Evolutionary conservation across 2,329 filamentous ascomycete genomes (phyloP), one percentile per base, ranked within the genome.

Genomic region (Incumbomyces lentus): DNA sequence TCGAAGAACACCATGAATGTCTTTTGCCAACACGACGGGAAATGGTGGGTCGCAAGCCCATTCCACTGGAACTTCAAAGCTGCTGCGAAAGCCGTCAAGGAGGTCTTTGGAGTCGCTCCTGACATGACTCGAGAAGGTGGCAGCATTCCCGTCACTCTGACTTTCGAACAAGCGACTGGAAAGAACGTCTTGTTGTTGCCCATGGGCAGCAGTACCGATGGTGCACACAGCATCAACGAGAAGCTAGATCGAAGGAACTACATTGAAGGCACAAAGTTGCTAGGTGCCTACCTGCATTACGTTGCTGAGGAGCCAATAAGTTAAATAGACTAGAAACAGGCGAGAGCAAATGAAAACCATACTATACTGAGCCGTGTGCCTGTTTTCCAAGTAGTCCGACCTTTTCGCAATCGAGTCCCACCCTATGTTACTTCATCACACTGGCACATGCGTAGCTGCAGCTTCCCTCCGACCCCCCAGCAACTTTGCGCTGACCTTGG

Each of bases 21-120:
- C 44, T 81, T 75, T 62, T 75, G 89, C 49, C 82, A 90, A 68
- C 92, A 98, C 72, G 82, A 81, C 49, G 92, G 92, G 58, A 95
- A 95, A 71, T 98, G 92, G 92, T 98, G 92, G 92, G 88, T 94
- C 40, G 88, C 93, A 39, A 89, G 84, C 62, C 90, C 92, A 26
- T 92, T 94, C 71, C 90, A 98, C 76, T 96, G 92, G 88, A 98
- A 98, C 76, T 98, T 96, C 70, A 78, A 81, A 26, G 90, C 90
- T 19, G 92, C 92, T 12, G 80, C 83, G 62, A 96, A 95, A 76
- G 92, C 92, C n/a, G 88, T 92, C 30, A 84, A 96, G 73, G 80
- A 87, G 54, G 92, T 98, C 32, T 98, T 88, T 78, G 86, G 86
- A 45, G 84, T 95, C 46, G 76, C 88, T 71, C 92, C 92, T 19